Percentiles rank a stretch among this genome's conserved stretches.
phyloP scores from a whole-genome alignment of 2,329 filamentous ascomycete genomes.

The Paracamarosporium sp. region DNA sequence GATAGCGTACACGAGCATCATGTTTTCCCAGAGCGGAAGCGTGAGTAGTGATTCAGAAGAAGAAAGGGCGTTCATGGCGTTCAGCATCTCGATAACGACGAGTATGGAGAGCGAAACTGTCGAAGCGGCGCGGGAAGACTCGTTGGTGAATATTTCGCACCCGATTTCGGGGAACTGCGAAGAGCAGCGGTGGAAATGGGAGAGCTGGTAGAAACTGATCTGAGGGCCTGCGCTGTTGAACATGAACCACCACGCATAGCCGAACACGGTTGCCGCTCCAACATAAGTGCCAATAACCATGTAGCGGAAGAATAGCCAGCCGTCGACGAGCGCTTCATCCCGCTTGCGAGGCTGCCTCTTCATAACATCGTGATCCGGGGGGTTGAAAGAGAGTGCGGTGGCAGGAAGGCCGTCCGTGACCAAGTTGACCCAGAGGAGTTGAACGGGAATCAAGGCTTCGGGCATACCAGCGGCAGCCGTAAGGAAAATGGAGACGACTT shows the following conservation, averaged over 20 bases:
- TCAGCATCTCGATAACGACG: constrained; percentile 99
- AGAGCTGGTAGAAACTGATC: constrained; percentile 86
- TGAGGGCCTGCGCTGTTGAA: constrained; percentile 89
- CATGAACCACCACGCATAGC: constrained; percentile 99
- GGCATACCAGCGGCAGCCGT: constrained; percentile 97
- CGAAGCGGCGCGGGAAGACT: constrained; percentile 86
- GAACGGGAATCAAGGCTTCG: constrained; percentile 94
- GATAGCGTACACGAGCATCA: constrained; percentile 97
- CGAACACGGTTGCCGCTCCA: constrained; percentile 90
- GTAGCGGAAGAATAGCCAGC: constrained; percentile 98
- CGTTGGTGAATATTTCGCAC: constrained; percentile 88
- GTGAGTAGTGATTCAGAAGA: constrained; percentile 94
- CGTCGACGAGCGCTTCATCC: constrained; percentile 88
- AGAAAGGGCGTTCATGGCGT: constrained; percentile 96
- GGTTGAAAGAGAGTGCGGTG: constrained; percentile 96
- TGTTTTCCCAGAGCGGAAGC: constrained; percentile 96
- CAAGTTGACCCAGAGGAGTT: constrained; percentile 98
- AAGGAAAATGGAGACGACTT: constrained; percentile 98
- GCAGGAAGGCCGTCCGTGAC: constrained; percentile 97
- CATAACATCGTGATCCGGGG: constrained; percentile 98
- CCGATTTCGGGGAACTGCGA: constrained; percentile 86
- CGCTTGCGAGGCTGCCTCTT: constrained; percentile 87
- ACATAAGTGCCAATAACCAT: constrained; percentile 96
- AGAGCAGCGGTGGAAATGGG: constrained; percentile 93
- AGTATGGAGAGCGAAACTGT: constrained; percentile 90